These are phyloP conservation scores for Sclerotinia nivalis DNA, from an alignment of 2,329 filamentous ascomycete species.

Conservation along the genomic window DNA sequence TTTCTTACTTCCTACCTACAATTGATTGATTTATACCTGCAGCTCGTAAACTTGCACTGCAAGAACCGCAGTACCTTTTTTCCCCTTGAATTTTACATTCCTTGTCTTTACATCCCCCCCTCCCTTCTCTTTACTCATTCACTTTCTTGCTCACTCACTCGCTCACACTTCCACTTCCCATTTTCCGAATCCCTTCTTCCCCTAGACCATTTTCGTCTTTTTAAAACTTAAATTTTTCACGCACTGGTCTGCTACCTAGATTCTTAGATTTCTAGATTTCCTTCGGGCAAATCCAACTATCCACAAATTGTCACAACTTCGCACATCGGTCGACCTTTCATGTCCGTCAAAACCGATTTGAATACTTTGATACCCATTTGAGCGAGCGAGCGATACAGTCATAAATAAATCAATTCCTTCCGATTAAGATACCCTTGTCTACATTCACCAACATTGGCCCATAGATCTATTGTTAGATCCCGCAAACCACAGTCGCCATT, in stretches of 20 bases:
- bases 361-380: conserved; percentile 21
- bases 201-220: not conserved
- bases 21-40: not conserved
- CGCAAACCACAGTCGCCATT: conserved; percentile 7
- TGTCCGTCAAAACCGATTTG: not conserved
- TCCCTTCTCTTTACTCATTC: not conserved
- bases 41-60: not conserved
- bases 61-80: not conserved
- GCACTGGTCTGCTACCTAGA: conserved; percentile 24
- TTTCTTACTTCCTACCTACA: not conserved
- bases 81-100: not conserved
- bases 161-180: not conserved
- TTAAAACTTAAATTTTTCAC: not conserved
- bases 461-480: not conserved
- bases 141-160: not conserved
- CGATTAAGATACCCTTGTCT: conserved; percentile 14
- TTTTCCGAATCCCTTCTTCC: not conserved
- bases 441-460: not conserved
- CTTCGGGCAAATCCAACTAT: conserved; percentile 14
- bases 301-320: conserved; percentile 16
- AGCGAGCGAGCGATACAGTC: conserved; percentile 12
- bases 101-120: not conserved
- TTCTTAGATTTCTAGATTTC: not conserved
- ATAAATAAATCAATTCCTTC: conserved; percentile 1
- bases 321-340: not conserved